A percentile compares a stretch with the other conserved stretches of the same genome.
Conservation (phyloP, 768 basidiomycete species). For the Tulasnella sp. region DNA sequence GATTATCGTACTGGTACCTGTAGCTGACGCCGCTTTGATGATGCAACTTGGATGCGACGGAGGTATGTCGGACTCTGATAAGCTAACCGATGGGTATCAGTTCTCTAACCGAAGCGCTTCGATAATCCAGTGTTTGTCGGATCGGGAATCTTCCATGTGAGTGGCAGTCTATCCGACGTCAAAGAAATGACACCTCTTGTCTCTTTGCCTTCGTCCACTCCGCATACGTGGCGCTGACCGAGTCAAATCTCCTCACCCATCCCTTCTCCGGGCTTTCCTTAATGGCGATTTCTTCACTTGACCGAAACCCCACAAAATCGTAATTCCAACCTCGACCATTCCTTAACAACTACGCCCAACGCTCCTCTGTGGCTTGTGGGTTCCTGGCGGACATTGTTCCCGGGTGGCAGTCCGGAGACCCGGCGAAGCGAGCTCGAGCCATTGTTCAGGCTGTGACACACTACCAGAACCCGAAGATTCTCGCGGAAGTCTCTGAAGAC, state of each 20-base stretch:
- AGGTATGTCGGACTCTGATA: slow-evolving; percentile 38
- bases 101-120: slow-evolving; percentile 9
- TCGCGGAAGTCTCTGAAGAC: slow-evolving; percentile 81
- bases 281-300: background rate
- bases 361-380: background rate
- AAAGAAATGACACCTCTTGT: background rate
- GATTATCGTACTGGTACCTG: too few relatives aligned
- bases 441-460: slow-evolving; percentile 96
- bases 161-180: slow-evolving; percentile 22
- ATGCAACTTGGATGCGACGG: slow-evolving; percentile 98
- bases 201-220: slow-evolving; percentile 2
- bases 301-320: background rate
- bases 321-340: background rate
- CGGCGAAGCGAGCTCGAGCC: slow-evolving; percentile 85
- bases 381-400: background rate
- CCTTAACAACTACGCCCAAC: background rate
- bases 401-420: slow-evolving; percentile 63
- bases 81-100: background rate
- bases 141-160: slow-evolving; percentile 88
- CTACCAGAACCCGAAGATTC: slow-evolving; percentile 84
- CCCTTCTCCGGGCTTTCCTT: background rate
- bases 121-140: slow-evolving; percentile 76
- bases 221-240: background rate
- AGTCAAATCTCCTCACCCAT: background rate
- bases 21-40: slow-evolving; percentile 94